Percentiles rank a stretch among this genome's conserved stretches.
Evolutionary conservation across 116 monocot genomes (phyloP).

Genomic region (Cymodocea nodosa): DNA sequence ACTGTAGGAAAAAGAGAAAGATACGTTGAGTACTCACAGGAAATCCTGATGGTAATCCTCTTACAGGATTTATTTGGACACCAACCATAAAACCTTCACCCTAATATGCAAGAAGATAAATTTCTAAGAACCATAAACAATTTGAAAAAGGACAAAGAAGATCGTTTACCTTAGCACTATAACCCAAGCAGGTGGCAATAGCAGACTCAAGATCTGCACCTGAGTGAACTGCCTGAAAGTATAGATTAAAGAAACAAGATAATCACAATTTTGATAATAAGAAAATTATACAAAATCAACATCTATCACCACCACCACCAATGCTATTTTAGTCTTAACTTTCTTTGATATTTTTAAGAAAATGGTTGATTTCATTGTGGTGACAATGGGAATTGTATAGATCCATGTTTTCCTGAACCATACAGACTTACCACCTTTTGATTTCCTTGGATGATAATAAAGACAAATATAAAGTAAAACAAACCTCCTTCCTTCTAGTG

Average conservation of each 20-base stretch:
- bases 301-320: too few species aligned
- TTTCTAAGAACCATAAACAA: conserved; percentile 1
- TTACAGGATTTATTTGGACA: conserved; percentile 86
- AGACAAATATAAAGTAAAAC: too few species aligned
- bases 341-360: too few species aligned
- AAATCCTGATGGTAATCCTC: conserved; percentile 84
- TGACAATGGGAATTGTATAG: too few species aligned
- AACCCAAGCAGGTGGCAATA: conserved; percentile 93
- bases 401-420: background rate
- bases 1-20: conserved; percentile 4
- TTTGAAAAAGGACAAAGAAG: background rate
- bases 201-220: conserved; percentile 99
- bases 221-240: conserved; percentile 50
- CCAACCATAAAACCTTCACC: conserved; percentile 99
- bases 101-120: conserved; percentile 13
- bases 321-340: too few species aligned
- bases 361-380: too few species aligned
- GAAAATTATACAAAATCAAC: background rate
- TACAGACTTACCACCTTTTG: background rate
- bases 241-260: background rate
- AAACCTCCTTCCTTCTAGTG: too few species aligned
- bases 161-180: conserved; percentile 56
- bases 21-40: conserved; percentile 33
- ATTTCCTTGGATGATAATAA: too few species aligned
- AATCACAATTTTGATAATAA: background rate